Percentiles rank a stretch among this genome's conserved stretches.
Evolutionary conservation across 306 rosid species (phyloP).

Genomic region (Quercus engelmannii): DNA sequence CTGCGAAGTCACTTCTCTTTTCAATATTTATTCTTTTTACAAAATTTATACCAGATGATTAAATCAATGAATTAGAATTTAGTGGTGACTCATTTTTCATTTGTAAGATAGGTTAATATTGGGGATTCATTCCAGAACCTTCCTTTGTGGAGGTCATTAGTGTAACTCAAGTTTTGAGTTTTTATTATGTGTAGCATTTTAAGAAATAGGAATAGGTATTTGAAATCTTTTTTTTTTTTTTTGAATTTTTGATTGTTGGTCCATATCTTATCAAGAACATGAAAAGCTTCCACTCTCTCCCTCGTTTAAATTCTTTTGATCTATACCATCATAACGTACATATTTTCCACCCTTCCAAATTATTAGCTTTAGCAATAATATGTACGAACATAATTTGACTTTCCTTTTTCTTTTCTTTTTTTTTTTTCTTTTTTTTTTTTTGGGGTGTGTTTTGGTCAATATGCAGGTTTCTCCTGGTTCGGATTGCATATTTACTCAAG

Average conservation of each 20-base stretch:
- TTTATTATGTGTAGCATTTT: not conserved
- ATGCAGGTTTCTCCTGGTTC: slow-evolving; percentile 81
- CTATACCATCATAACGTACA: not conserved
- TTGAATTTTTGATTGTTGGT: not conserved
- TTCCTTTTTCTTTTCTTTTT: too few relatives aligned
- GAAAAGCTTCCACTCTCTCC: too few relatives aligned
- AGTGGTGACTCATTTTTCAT: too few relatives aligned
- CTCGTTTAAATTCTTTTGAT: not conserved
- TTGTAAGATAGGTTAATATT: not conserved
- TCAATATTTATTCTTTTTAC: too few relatives aligned
- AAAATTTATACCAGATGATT: too few relatives aligned
- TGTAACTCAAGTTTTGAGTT: too few relatives aligned
- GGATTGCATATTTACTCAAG: slow-evolving; percentile 38
- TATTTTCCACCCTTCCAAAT: not conserved
- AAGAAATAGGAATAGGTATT: not conserved
- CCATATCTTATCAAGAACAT: not conserved
- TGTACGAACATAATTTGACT: not conserved
- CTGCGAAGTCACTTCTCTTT: too few relatives aligned
- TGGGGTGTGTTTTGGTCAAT: not conserved
- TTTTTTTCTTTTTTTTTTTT: not conserved
- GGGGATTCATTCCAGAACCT: not conserved
- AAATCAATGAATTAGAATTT: too few relatives aligned
- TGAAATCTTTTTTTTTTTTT: not conserved
- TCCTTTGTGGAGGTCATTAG: not conserved
- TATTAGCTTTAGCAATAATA: not conserved